Conservation (phyloP, 441 rosid species). For the Viola pubescens region DNA sequence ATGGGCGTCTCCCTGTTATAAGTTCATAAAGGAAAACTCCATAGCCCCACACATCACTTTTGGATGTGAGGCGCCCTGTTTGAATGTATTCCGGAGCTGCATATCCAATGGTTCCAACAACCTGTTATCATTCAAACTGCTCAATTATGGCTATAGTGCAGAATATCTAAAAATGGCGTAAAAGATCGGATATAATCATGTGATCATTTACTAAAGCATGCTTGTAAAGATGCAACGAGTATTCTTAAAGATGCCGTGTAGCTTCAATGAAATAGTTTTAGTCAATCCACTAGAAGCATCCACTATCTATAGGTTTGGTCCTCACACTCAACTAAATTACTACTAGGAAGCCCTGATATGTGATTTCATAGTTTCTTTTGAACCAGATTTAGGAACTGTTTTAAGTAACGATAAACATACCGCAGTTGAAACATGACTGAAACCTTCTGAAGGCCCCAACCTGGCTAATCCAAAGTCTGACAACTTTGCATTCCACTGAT, state of each 20-base stretch:
- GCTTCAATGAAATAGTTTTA: neutral
- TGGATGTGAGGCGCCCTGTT: conserved; percentile 57
- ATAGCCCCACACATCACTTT: conserved; percentile 79
- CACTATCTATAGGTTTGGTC: neutral
- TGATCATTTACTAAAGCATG: neutral
- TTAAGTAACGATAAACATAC: conserved; percentile 28
- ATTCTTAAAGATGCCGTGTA: neutral
- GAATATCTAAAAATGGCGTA: neutral
- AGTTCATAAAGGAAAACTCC: conserved; percentile 82
- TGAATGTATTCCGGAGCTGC: conserved; percentile 92
- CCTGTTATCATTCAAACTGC: conserved; percentile 18
- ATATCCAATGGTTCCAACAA: conserved; percentile 87
- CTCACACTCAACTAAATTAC: neutral
- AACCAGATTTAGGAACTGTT: conserved; percentile 1
- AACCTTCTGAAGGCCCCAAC: conserved; percentile 77
- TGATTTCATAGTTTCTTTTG: neutral
- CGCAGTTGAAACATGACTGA: conserved; percentile 68
- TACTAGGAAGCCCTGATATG: neutral
- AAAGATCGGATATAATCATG: neutral
- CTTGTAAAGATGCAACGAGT: no score
- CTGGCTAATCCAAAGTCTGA: conserved; percentile 90
- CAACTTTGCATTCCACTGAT: conserved; percentile 65
- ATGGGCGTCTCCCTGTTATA: conserved; percentile 57
- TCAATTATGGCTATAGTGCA: neutral
- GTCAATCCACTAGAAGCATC: neutral